Conservation (phyloP, 192 early-diverging fungal species). For the Linnemannia hyalina region DNA sequence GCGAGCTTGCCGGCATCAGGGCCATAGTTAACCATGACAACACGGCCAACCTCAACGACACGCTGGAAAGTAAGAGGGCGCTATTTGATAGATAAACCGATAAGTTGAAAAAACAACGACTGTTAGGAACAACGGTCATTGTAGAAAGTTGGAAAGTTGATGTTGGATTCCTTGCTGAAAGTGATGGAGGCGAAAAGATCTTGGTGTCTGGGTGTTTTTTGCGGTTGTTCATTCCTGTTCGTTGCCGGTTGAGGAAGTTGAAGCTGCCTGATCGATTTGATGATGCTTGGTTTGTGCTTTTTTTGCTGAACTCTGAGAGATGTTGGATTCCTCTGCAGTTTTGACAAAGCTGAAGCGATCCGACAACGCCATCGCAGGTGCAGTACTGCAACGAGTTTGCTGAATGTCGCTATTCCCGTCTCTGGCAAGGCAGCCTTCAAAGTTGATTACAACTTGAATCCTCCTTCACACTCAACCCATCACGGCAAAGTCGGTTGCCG, state of each 20-base stretch:
- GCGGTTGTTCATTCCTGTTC: neutral
- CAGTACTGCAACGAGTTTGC: neutral
- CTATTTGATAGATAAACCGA: constrained; percentile 15
- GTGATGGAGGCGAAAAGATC: neutral
- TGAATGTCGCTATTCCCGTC: neutral
- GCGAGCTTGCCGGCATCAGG: constrained; percentile 97
- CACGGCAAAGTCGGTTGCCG: neutral
- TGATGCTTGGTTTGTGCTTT: neutral
- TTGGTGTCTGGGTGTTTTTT: neutral
- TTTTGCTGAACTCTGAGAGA: neutral
- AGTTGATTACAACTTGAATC: neutral
- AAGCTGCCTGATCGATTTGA: neutral
- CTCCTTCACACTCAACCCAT: neutral
- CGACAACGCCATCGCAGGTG: neutral
- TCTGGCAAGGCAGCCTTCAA: neutral
- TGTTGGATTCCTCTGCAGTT: constrained; percentile 9
- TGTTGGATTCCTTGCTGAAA: neutral
- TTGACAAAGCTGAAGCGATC: neutral
- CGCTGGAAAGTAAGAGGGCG: constrained; percentile 80
- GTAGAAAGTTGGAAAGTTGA: neutral
- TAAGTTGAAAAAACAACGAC: constrained; percentile 1
- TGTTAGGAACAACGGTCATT: neutral
- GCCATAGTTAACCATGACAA: constrained; percentile 96
- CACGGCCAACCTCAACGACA: constrained; percentile 98
- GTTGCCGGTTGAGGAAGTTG: neutral